Percentiles rank a stretch among this genome's conserved stretches.
Conservation (phyloP, 208 protist genomes). For the Crithidia thermophila region DNA sequence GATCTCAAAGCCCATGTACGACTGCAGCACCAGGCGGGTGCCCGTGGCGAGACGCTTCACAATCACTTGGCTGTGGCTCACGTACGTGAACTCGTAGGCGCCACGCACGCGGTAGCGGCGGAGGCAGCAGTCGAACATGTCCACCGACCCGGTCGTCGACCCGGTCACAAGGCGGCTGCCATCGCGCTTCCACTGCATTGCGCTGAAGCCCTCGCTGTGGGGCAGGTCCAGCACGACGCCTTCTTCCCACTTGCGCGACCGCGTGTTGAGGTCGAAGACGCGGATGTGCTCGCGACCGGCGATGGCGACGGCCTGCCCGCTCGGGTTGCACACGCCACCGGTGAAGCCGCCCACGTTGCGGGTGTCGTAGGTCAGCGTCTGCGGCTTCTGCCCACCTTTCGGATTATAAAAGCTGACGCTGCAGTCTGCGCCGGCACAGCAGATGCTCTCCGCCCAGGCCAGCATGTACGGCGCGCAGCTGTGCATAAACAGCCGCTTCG, state of each 20-base stretch:
- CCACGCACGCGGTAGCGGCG: slow-evolving; percentile 93
- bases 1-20: slow-evolving; percentile 95
- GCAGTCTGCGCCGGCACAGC: slow-evolving; percentile 91
- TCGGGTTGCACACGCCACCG: slow-evolving; percentile 90
- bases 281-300: slow-evolving; percentile 90
- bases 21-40: slow-evolving; percentile 94
- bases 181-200: slow-evolving; percentile 94
- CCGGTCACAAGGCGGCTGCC: slow-evolving; percentile 94
- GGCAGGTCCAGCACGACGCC: slow-evolving; percentile 71
- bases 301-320: slow-evolving; percentile 93
- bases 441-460: slow-evolving; percentile 94
- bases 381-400: slow-evolving; percentile 76
- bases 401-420: slow-evolving; percentile 94
- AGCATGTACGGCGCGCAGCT: slow-evolving; percentile 89
- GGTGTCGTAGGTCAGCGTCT: slow-evolving; percentile 90
- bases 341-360: slow-evolving; percentile 94
- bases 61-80: slow-evolving; percentile 96
- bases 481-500: slow-evolving; percentile 89
- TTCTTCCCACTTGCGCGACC: slow-evolving; percentile 94
- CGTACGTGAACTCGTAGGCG: slow-evolving; percentile 98
- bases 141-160: slow-evolving; percentile 93
- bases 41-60: slow-evolving; percentile 94
- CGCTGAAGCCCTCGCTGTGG: slow-evolving; percentile 93
- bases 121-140: slow-evolving; percentile 97
- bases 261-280: slow-evolving; percentile 94